These are phyloP conservation scores for Cyberlindnera maritima DNA, from an alignment of 805 yeast genomes.

Conservation along the genomic window DNA sequence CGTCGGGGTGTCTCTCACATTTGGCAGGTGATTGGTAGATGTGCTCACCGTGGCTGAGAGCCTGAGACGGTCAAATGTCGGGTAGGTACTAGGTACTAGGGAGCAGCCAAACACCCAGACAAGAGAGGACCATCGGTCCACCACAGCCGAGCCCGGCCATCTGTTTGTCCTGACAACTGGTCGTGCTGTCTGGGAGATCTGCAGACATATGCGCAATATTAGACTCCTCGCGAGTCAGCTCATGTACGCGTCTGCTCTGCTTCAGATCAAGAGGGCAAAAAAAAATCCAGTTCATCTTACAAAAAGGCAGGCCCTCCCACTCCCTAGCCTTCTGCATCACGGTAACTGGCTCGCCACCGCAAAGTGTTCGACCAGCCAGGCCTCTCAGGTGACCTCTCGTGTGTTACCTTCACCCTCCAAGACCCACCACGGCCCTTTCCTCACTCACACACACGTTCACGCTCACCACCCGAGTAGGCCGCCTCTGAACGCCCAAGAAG, in stretches of 20 bases:
- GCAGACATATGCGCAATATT: constrained; percentile 6
- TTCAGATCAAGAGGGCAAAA: constrained; percentile 4
- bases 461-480: background rate
- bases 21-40: too few species aligned
- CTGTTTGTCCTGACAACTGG: background rate
- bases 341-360: background rate
- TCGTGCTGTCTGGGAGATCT: background rate
- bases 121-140: too few species aligned
- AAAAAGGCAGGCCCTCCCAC: constrained; percentile 1
- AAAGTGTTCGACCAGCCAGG: background rate
- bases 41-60: too few species aligned
- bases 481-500: background rate
- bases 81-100: too few species aligned
- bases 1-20: too few species aligned
- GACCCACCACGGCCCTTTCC: background rate
- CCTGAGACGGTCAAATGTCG: too few species aligned
- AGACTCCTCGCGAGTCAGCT: constrained; percentile 6
- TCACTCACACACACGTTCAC: background rate
- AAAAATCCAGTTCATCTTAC: background rate
- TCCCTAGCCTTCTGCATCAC: background rate
- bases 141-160: too few species aligned
- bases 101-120: too few species aligned
- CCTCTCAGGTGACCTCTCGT: background rate
- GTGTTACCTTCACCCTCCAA: background rate
- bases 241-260: constrained; percentile 3